Base-by-base conservation (phyloP, 1,139 yeast genomes). In the Scheffersomyces lignicola region DNA sequence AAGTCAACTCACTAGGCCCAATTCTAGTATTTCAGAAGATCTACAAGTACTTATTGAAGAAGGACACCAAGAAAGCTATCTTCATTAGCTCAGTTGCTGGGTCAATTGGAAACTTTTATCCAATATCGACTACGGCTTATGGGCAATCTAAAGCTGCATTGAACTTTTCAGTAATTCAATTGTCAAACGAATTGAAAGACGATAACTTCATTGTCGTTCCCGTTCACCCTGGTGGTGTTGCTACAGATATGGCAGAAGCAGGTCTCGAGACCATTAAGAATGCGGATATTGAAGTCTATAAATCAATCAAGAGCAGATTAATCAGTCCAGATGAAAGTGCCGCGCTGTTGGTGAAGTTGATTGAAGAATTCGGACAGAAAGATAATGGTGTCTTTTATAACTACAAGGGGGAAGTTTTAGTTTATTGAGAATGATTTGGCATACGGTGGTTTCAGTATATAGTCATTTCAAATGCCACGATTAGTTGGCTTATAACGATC, bases 141-240 rank as follows among this genome's bases (percentile, higher is more conserved):
- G 51, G 51, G 24, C 47, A 41, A 11, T 57, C 66, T 7, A 63
- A 63, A 36, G 62, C 63, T 5, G 61, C 61, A 5, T 35, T 59
- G 13, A 59, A 58, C 37, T 45, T 44, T 40, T 20, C 50, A 6
- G 49, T 48, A 6, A 51, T 44, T 22, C 42, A 40, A 18, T 35
- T 60, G 20, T 44, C 53, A 12, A 31, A 40, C 28, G 64, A 60
- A 26, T 36, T 56, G 32, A 37, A 29, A 5, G 34, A 35, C 7
- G 56, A 59, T 30, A 47, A 45, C 2, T 59, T 52, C 41, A 51
- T 39, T 9, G 52, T 58, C 17, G 35, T 59, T 5, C 41, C 59
- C 9, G 38, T 60, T 25, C 56, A 56, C 25, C 70, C 70, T 10
- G 70, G 70, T 3, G 28, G 51, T 24, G 62, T 55, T 10, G 37